These are phyloP conservation scores for Xanthoconium stramineum DNA, from an alignment of 768 basidiomycete species.

Conservation along the genomic window DNA sequence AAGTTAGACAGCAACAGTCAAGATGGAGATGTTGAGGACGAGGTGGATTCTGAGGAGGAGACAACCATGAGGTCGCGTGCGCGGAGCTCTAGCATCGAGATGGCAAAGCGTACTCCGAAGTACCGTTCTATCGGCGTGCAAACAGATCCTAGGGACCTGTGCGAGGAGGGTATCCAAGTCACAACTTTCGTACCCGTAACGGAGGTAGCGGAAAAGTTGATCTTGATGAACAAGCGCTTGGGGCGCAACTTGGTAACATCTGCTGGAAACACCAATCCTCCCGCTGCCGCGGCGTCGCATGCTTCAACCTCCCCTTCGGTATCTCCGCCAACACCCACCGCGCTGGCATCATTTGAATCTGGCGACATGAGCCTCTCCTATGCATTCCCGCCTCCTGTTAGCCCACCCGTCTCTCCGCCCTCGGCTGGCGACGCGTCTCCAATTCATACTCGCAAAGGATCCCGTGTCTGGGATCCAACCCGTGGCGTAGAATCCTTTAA, in stretches of 20 bases:
- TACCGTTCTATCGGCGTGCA: conserved; percentile 72
- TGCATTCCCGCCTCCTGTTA: conserved; percentile 37
- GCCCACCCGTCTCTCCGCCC: conserved; percentile 52
- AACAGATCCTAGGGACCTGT: conserved; percentile 54
- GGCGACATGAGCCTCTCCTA: conserved; percentile 3
- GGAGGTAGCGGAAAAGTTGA: conserved; percentile 23
- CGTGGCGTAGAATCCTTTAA: conserved; percentile 86
- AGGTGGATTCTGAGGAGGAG: conserved; percentile 55
- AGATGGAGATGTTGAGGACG: conserved; percentile 81
- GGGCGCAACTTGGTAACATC: conserved; percentile 20
- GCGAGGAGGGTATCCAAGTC: conserved; percentile 61
- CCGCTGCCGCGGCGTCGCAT: background rate
- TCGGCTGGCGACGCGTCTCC: conserved; percentile 41
- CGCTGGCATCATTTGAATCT: conserved; percentile 8
- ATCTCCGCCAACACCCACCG: conserved; percentile 4
- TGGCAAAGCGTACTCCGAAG: conserved; percentile 28
- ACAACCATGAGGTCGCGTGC: conserved; percentile 32
- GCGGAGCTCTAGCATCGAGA: conserved; percentile 31
- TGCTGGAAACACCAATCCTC: background rate
- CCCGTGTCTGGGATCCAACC: conserved; percentile 82
- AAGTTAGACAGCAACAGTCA: conserved; percentile 65
- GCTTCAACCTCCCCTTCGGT: background rate
- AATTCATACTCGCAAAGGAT: conserved; percentile 40
- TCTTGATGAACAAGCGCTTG: conserved; percentile 18
- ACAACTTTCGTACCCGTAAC: conserved; percentile 19